Conservation (phyloP, 495 filamentous ascomycete species). For the Podospora appendiculata region DNA sequence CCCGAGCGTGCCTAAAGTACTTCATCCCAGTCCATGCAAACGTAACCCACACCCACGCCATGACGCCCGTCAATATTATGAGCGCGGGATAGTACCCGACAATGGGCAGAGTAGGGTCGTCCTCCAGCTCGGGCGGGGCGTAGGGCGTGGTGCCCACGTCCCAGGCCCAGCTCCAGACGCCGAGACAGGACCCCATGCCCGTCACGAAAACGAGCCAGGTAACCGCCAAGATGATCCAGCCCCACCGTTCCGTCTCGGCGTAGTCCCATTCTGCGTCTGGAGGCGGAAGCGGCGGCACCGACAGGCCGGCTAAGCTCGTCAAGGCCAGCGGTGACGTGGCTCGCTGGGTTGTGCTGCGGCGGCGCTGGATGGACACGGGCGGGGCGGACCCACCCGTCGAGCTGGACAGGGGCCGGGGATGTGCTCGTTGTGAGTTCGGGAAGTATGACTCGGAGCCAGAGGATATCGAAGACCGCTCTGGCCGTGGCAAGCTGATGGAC, state of each 20-base stretch:
- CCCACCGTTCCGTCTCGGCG: slow-evolving; percentile 92
- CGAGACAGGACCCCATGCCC: slow-evolving; percentile 90
- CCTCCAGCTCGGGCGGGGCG: slow-evolving; percentile 85
- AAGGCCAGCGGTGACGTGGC: slow-evolving; percentile 55
- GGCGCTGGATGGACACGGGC: slow-evolving; percentile 26
- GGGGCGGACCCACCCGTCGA: background rate
- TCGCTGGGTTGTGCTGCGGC: slow-evolving; percentile 44
- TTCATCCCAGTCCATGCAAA: slow-evolving; percentile 99
- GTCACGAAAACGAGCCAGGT: slow-evolving; percentile 95
- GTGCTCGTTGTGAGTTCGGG: slow-evolving; percentile 23
- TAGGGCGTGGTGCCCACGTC: slow-evolving; percentile 95
- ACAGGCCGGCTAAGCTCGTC: slow-evolving; percentile 30
- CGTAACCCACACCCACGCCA: slow-evolving; percentile 98
- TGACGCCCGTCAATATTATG: slow-evolving; percentile 84
- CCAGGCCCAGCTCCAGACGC: slow-evolving; percentile 99
- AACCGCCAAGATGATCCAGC: slow-evolving; percentile 79
- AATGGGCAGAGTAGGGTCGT: slow-evolving; percentile 88
- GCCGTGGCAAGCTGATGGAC: slow-evolving; percentile 24
- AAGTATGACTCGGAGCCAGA: slow-evolving; percentile 63
- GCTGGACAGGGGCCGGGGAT: background rate
- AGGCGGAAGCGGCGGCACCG: slow-evolving; percentile 30
- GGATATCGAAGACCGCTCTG: slow-evolving; percentile 43
- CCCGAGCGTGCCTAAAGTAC: slow-evolving; percentile 96
- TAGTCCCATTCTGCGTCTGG: slow-evolving; percentile 67
- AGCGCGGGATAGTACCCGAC: slow-evolving; percentile 94